A percentile compares a stretch with the other conserved stretches of the same genome.
phyloP scores from a whole-genome alignment of 768 basidiomycete species.

The Boletus sp. region DNA sequence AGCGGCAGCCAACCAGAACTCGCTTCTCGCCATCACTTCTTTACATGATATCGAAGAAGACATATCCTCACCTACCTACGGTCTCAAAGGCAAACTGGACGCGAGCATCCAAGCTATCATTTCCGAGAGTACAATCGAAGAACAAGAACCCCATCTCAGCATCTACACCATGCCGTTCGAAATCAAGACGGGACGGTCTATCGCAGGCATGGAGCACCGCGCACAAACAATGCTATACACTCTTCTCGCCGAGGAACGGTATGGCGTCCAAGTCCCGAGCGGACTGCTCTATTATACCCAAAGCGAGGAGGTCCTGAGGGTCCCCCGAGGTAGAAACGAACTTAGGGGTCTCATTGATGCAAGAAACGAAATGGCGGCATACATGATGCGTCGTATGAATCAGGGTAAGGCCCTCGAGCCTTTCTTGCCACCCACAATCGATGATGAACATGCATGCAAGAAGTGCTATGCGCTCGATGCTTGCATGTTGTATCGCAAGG shows the following conservation, averaged over 20 bases:
- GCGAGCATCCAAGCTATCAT: slow-evolving; percentile 77
- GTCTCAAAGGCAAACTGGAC: slow-evolving; percentile 94
- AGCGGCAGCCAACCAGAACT: slow-evolving; percentile 43
- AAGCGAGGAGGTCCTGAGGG: slow-evolving; percentile 80
- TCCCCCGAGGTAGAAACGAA: slow-evolving; percentile 80
- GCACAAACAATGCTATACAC: slow-evolving; percentile 99
- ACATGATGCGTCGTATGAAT: slow-evolving; percentile 56
- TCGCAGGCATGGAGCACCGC: slow-evolving; percentile 85
- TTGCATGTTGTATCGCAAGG: slow-evolving; percentile 95
- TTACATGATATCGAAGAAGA: slow-evolving; percentile 93
- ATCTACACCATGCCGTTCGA: slow-evolving; percentile 70
- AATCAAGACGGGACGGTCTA: slow-evolving; percentile 89
- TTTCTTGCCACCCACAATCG: slow-evolving; percentile 86
- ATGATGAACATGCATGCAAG: slow-evolving; percentile 75
- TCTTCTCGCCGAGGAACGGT: slow-evolving; percentile 86
- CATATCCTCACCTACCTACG: slow-evolving; percentile 94
- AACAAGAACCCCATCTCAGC: slow-evolving; percentile 20
- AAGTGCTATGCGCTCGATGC: slow-evolving; percentile 80
- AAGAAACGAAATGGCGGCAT: slow-evolving; percentile 82
- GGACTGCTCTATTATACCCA: slow-evolving; percentile 96
- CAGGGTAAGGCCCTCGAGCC: slow-evolving; percentile 37
- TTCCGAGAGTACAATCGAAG: slow-evolving; percentile 40
- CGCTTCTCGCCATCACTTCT: slow-evolving; percentile 68
- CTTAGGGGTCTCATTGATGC: slow-evolving; percentile 76
- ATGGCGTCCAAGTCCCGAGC: slow-evolving; percentile 73